phyloP scores from a whole-genome alignment of 495 filamentous ascomycete species.

The Lophium mytilinum region DNA sequence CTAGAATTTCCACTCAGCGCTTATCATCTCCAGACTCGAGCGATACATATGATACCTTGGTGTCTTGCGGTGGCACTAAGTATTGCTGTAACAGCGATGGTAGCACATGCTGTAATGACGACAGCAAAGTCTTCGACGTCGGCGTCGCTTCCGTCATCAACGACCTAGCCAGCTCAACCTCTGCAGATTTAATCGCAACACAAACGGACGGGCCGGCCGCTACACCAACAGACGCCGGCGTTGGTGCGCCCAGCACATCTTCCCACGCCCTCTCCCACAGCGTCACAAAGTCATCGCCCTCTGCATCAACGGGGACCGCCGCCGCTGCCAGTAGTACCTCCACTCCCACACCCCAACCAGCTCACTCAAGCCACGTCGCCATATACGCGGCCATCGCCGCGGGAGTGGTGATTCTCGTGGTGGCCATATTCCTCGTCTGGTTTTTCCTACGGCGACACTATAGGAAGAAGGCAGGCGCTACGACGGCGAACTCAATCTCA shows the following conservation, averaged over 20 bases:
- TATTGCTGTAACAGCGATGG: slow-evolving; percentile 15
- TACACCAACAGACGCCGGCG: not conserved
- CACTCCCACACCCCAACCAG: not conserved
- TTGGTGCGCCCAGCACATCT: not conserved
- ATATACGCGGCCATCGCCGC: slow-evolving; percentile 5
- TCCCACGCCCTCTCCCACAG: not conserved
- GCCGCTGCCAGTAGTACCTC: slow-evolving; percentile 3
- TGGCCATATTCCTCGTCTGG: slow-evolving; percentile 5
- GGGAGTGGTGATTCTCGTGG: slow-evolving; percentile 6
- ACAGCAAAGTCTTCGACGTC: slow-evolving; percentile 14
- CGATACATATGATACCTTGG: slow-evolving; percentile 6
- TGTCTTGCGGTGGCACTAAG: slow-evolving; percentile 7
- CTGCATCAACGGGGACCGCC: not conserved
- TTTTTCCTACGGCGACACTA: slow-evolving; percentile 16
- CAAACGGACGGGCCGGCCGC: not conserved
- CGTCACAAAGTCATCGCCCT: not conserved
- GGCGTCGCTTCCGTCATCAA: slow-evolving; percentile 10
- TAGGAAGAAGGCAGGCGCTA: slow-evolving; percentile 10
- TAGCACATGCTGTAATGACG: slow-evolving; percentile 21
- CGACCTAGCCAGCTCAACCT: not conserved
- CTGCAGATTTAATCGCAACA: not conserved
- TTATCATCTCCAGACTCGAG: too few relatives aligned
- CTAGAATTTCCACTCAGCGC: too few relatives aligned
- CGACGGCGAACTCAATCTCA: not conserved
- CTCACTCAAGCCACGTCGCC: not conserved